Base-by-base conservation (phyloP, 2,329 filamentous ascomycete species). In the Talaromyces atroroseus region DNA sequence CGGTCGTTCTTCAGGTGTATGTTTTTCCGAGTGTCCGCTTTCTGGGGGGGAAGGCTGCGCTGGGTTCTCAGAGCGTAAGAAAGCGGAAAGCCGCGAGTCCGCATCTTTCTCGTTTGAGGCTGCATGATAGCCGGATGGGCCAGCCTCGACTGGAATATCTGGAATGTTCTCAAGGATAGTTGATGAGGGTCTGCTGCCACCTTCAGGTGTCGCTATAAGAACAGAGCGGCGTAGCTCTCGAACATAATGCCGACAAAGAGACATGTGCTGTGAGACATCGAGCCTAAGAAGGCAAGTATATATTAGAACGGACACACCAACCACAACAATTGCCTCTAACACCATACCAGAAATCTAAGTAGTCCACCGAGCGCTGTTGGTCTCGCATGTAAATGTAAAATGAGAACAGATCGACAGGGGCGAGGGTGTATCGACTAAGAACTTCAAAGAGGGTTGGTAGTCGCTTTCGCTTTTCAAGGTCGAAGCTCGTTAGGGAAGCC, bases 371-470 rank as follows among this genome's bases (percentile, higher is more conserved):
- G 71, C 92, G 86, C 74, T 99, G 94, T 75, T 96, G 92, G 73
- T 99, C 95, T 67, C 94, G 85, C 94, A 99, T 99, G 76, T 96
- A 99, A 66, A 99, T 99, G 76, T 99, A 99, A 78, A 99, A 99
- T 1, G 92, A 96, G 74, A 96, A 99, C 11, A 99, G 80, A 69
- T 99, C 95, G 57, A 99, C 92, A 0, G 94, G 94, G 49, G 95
- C 90, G 20, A 95, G 81, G n/a, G 94, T 99, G 62, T 91, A 86
- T 63, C 95, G 86, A 70, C 90, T 96, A 59, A 99, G 79, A 56
- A 99, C 94, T 75, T 99, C 95, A 70, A 95, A 96, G 52, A 99
- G 83, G 1, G 91, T 96, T 48, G 94, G 94, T 58, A 99, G 83
- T 62, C 94, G 84, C 71, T 95, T 95, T 67, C 94, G 86, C 65